Base-by-base conservation (phyloP, 2,329 filamentous ascomycete genomes). In the Dryadomyces quercus-mongolicae region DNA sequence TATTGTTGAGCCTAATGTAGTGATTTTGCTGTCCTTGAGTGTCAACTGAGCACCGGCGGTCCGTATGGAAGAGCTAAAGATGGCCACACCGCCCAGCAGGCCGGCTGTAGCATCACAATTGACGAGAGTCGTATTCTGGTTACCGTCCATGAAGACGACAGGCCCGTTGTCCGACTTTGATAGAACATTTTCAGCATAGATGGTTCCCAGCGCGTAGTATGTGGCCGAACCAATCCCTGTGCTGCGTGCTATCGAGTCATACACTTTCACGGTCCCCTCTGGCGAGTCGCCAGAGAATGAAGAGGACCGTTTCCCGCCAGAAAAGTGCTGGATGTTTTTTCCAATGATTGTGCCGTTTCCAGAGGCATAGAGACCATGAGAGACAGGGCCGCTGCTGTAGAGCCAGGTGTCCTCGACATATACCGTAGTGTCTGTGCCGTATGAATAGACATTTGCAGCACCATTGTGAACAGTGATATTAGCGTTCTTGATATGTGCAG, bases 261-360 rank as follows among this genome's bases (percentile, higher is more conserved):
- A 56, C 36, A 56, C 52, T 3, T 34, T 34, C 5, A 56, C 36
- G 16, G 38, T 12, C 8, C 55, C 55, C 21, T 44, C 21, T 2
- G 55, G 55, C 8, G 55, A 52, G 49, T 56, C 55, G 13, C 55
- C 55, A 8, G 55, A 54, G 18, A 56, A 56, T 9, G 55, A 54
- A 20, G 55, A 56, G 2, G 55, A 52, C 1, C 55, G 55, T 8
- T 40, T 16, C 16, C 52, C 55, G 2, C 55, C 55, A 6, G 55
- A 56, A 36, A 48, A 56, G 49, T 56, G 55, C 10, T 56, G 18
- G 2, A 56, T 2, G 25, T 56, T 49, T 36, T 36, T 22, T 12
- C 7, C 55, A 13, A 54, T 46, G 16, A 56, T 54, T 44, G 55
- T 56, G 25, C 52, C 55, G 22, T 56, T 56, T 15, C 55, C 55